A percentile compares a stretch with the other conserved stretches of the same genome.
Conservation (phyloP, 2,329 filamentous ascomycete genomes). For the Ophiostoma pallidulum region DNA sequence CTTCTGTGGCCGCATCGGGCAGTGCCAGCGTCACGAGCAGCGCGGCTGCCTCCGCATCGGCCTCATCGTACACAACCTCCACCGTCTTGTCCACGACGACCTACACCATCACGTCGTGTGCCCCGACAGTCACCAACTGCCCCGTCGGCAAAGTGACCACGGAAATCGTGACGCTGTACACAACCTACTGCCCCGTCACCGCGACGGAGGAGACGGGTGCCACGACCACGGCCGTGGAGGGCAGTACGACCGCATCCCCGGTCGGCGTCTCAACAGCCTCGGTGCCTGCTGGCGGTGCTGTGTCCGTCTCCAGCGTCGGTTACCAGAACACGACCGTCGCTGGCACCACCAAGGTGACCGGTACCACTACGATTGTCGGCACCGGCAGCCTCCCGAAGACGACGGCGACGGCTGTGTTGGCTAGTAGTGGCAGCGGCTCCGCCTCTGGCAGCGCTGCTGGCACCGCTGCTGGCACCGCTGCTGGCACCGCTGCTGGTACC, state of each 20-base stretch:
- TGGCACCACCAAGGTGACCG: not conserved
- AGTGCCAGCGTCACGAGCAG: too few relatives aligned
- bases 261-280: too few relatives aligned
- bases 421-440: not conserved
- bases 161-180: conserved; percentile 23
- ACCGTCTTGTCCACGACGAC: conserved; percentile 20
- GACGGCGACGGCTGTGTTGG: not conserved
- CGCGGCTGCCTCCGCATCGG: not conserved
- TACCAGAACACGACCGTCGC: conserved; percentile 4
- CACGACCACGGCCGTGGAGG: not conserved
- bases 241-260: not conserved
- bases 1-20: not conserved
- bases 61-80: conserved; percentile 8
- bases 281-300: not conserved
- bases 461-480: not conserved
- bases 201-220: conserved; percentile 2
- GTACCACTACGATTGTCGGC: not conserved
- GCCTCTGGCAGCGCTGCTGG: not conserved
- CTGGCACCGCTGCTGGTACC: not conserved
- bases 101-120: conserved; percentile 19
- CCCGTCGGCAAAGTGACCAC: conserved; percentile 18
- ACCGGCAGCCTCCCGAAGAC: not conserved
- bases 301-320: not conserved
- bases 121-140: conserved; percentile 16
- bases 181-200: conserved; percentile 34